Conservation (phyloP, 2,329 filamentous ascomycete species). For the Exophiala calicioides region DNA sequence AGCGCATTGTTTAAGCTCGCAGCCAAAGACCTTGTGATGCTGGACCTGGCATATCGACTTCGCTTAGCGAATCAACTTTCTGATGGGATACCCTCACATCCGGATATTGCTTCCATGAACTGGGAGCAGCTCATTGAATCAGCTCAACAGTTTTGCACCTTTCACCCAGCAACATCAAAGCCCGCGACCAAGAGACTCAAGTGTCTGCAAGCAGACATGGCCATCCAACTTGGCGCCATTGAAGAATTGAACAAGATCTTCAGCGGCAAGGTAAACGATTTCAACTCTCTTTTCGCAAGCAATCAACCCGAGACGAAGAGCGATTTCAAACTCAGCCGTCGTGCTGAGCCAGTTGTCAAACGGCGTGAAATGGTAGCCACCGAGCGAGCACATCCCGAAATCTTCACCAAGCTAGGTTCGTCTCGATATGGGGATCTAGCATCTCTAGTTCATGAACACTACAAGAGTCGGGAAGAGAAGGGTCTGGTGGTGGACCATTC, state of each 20-base stretch:
- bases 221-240: constrained; percentile 15
- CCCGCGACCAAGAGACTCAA: not conserved
- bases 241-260: constrained; percentile 18
- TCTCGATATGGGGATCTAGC: constrained; percentile 3
- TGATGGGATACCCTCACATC: not conserved
- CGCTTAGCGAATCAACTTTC: too few relatives aligned
- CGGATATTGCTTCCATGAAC: constrained; percentile 8
- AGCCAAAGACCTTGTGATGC: constrained; percentile 14
- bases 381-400: constrained; percentile 1
- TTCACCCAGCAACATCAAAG: not conserved
- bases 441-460: constrained; percentile 11
- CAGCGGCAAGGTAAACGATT: constrained; percentile 9
- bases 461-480: constrained; percentile 4
- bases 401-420: constrained; percentile 3
- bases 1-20: constrained; percentile 11
- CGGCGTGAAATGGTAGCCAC: not conserved
- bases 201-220: constrained; percentile 10
- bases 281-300: constrained; percentile 3
- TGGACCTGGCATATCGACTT: constrained; percentile 16
- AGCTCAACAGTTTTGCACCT: constrained; percentile 11
- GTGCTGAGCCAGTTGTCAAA: not conserved
- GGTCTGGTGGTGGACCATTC: constrained; percentile 13
- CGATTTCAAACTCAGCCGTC: not conserved
- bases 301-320: not conserved
- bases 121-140: constrained; percentile 11